Percentiles rank a stretch among this genome's conserved stretches.
Conservation (phyloP, 208 protist genomes). For the Herpetomonas muscarum region DNA sequence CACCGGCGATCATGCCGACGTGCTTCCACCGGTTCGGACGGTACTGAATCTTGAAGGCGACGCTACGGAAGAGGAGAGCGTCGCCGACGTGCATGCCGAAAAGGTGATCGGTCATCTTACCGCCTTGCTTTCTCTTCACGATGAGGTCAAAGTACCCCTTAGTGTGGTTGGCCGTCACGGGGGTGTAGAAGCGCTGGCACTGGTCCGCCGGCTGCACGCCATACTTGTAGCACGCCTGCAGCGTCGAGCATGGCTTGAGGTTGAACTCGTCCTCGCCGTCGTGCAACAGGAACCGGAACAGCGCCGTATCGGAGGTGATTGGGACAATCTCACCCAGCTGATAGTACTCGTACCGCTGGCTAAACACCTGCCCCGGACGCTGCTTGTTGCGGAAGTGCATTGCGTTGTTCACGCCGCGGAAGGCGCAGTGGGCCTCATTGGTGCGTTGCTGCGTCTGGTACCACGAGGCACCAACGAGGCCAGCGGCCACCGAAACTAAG, state of each 20-base stretch:
- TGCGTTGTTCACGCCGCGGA: constrained; percentile 62
- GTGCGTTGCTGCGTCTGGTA: not conserved
- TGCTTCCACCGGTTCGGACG: constrained; percentile 77
- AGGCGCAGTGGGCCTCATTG: constrained; percentile 8
- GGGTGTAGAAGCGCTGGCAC: constrained; percentile 90
- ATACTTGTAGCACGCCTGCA: constrained; percentile 89
- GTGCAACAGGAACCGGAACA: constrained; percentile 86
- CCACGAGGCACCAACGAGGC: constrained; percentile 21
- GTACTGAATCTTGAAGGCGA: constrained; percentile 87
- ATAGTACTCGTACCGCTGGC: constrained; percentile 77
- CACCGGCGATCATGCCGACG: constrained; percentile 91
- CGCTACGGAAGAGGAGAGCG: constrained; percentile 72
- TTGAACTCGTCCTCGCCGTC: constrained; percentile 75
- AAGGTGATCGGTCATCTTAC: constrained; percentile 81
- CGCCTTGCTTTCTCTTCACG: constrained; percentile 75
- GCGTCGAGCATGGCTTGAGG: constrained; percentile 77
- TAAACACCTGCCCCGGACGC: constrained; percentile 54
- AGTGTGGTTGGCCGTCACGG: constrained; percentile 79
- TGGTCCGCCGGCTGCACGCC: constrained; percentile 79
- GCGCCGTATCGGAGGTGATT: constrained; percentile 81
- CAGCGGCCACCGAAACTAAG: constrained; percentile 23
- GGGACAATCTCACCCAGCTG: constrained; percentile 80
- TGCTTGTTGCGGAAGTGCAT: constrained; percentile 63
- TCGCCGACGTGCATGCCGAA: constrained; percentile 89
- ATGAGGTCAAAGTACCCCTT: constrained; percentile 90